Conservation (phyloP, 2,329 filamentous ascomycete genomes). For the Chrysoporthe deuterocubensis region DNA sequence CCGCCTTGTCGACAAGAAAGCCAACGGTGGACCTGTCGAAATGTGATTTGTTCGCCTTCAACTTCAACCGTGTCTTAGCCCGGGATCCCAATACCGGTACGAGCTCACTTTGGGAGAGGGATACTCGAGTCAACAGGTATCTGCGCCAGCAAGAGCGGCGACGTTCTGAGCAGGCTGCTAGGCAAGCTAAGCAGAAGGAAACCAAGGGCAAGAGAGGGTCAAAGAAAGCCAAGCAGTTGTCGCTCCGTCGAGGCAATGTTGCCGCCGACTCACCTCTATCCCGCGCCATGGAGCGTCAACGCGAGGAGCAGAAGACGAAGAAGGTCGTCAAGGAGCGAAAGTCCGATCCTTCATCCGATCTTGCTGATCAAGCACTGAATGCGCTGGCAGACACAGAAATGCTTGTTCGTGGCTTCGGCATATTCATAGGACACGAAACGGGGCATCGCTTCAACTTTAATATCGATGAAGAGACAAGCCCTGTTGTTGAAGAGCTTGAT, state of each 20-base stretch:
- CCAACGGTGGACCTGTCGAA: neutral
- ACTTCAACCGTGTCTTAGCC: neutral
- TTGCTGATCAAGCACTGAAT: no score
- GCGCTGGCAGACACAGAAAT: neutral
- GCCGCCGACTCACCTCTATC: conserved; percentile 12
- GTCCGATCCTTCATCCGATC: neutral
- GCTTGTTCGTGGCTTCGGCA: neutral
- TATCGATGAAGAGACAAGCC: neutral
- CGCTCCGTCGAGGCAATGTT: conserved; percentile 17
- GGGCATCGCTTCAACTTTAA: conserved; percentile 9
- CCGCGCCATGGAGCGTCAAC: conserved; percentile 11
- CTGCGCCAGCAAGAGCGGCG: conserved; percentile 20
- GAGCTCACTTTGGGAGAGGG: neutral
- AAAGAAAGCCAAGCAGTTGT: conserved; percentile 21
- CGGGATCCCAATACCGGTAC: neutral
- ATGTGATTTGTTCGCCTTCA: neutral
- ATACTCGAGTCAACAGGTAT: neutral
- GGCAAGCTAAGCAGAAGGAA: neutral
- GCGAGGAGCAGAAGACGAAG: neutral
- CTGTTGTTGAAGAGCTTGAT: neutral
- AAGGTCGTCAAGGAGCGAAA: neutral
- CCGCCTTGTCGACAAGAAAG: neutral
- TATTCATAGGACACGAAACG: neutral
- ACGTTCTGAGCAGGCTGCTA: neutral
- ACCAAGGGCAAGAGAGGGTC: conserved; percentile 11